Percentiles rank a stretch among this genome's conserved stretches.
Conservation (phyloP, 1,139 yeast genomes). For the Suhomyces bribrorum region DNA sequence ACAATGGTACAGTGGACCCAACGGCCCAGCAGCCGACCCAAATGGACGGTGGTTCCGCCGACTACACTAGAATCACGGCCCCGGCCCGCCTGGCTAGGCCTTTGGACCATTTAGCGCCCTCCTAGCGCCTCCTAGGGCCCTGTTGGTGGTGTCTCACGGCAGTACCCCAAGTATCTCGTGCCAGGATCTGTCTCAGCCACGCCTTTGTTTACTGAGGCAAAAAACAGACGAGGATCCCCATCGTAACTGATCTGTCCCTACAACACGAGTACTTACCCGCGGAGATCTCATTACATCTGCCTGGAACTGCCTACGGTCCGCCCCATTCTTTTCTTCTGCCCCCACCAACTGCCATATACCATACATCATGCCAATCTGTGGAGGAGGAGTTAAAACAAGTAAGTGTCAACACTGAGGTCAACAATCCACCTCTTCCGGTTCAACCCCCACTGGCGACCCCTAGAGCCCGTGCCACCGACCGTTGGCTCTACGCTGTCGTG, state of each 20-base stretch:
- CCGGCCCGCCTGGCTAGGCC: too few relatives aligned
- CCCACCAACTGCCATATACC: background rate
- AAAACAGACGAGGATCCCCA: constrained; percentile 9
- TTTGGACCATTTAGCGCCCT: too few relatives aligned
- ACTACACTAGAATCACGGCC: too few relatives aligned
- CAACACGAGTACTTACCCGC: constrained; percentile 1
- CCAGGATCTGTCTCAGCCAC: constrained; percentile 6
- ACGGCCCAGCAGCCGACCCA: too few relatives aligned
- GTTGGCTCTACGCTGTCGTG: too few relatives aligned
- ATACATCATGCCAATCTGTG: constrained; percentile 23
- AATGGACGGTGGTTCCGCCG: too few relatives aligned
- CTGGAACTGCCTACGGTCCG: background rate
- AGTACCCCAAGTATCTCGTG: too few relatives aligned
- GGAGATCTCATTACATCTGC: background rate
- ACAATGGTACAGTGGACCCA: too few relatives aligned
- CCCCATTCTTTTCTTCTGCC: background rate
- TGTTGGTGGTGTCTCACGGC: too few relatives aligned
- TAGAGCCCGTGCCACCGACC: too few relatives aligned
- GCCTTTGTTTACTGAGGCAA: constrained; percentile 10
- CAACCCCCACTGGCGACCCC: too few relatives aligned
- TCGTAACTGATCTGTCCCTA: constrained; percentile 6
- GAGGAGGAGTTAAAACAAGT: constrained; percentile 26
- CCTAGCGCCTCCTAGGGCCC: background rate
- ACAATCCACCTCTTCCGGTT: too few relatives aligned
- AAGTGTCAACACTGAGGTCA: constrained; percentile 14